Conservation (phyloP, 225 moss, liverwort and hornwort genomes). For the Physcomitrellopsis africana region DNA sequence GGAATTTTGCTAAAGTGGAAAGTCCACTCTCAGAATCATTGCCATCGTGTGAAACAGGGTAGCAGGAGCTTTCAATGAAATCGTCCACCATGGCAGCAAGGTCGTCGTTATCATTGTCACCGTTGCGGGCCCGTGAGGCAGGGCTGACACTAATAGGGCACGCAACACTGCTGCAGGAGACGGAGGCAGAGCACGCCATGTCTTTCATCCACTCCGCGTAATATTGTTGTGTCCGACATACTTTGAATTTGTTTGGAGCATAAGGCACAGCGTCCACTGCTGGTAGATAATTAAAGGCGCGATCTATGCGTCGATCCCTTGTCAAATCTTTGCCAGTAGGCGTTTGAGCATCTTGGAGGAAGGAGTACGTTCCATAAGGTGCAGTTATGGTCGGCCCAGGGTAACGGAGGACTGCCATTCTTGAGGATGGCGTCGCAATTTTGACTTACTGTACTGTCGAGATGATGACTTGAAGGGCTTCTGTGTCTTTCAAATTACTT, state of each 20-base stretch:
- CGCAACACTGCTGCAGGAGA: slow-evolving; percentile 6
- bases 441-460: slow-evolving; percentile 32
- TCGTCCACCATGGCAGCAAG: slow-evolving; percentile 76
- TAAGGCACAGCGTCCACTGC: slow-evolving; percentile 33
- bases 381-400: slow-evolving; percentile 36
- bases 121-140: slow-evolving; percentile 34
- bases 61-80: slow-evolving; percentile 62
- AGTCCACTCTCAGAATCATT: slow-evolving; percentile 60
- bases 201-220: slow-evolving; percentile 40
- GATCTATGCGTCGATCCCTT: slow-evolving; percentile 47
- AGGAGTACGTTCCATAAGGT: slow-evolving; percentile 30
- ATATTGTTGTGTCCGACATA: slow-evolving; percentile 39
- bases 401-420: slow-evolving; percentile 55
- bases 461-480: background rate
- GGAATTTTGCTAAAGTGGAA: slow-evolving; percentile 46
- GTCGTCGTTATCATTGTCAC: slow-evolving; percentile 58
- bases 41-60: slow-evolving; percentile 42
- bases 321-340: slow-evolving; percentile 27
- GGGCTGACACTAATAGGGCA: slow-evolving; percentile 23
- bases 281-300: slow-evolving; percentile 36
- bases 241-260: slow-evolving; percentile 39
- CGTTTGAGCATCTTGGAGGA: slow-evolving; percentile 37
- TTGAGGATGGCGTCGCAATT: slow-evolving; percentile 55
- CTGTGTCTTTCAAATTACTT: slow-evolving; percentile 31
- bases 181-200: slow-evolving; percentile 23